Evolutionary conservation across 345 rosid species (phyloP).

Genomic region (Jatropha curcas): DNA sequence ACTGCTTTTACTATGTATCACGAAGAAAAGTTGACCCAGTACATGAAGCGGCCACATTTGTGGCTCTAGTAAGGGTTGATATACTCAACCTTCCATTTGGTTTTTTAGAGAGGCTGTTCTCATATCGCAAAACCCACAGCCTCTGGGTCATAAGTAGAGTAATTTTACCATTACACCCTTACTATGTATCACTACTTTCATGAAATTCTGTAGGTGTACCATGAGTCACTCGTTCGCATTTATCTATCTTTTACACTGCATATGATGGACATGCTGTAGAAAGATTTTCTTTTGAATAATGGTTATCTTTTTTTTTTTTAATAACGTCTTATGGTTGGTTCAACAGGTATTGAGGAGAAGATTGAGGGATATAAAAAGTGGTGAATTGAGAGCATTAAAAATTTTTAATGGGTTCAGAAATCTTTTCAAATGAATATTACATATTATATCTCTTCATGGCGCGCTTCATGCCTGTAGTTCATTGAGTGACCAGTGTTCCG

Average conservation of each 20-base stretch:
- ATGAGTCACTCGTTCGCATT: not conserved
- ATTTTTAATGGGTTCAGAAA: conserved; percentile 68
- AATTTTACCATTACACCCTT: no score
- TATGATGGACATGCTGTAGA: no score
- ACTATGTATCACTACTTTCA: not conserved
- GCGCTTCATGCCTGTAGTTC: not conserved
- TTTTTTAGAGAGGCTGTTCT: no score
- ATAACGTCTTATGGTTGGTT: conserved; percentile 1
- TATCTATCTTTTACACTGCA: not conserved
- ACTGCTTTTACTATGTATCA: no score
- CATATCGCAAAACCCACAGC: no score
- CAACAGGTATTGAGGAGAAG: conserved; percentile 82
- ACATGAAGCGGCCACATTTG: no score
- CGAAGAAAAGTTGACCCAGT: no score
- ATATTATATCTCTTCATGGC: not conserved
- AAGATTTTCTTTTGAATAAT: not conserved
- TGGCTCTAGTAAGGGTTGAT: no score
- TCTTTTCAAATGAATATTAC: conserved; percentile 52
- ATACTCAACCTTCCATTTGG: no score
- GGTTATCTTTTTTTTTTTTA: not conserved
- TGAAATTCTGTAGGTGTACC: not conserved
- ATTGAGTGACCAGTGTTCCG: not conserved
- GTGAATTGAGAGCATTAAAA: conserved; percentile 78
- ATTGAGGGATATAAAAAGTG: conserved; percentile 78
- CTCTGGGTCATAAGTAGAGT: no score